phyloP scores from a whole-genome alignment of 2,329 filamentous ascomycete genomes.

The Ceratocystis huliohia region DNA sequence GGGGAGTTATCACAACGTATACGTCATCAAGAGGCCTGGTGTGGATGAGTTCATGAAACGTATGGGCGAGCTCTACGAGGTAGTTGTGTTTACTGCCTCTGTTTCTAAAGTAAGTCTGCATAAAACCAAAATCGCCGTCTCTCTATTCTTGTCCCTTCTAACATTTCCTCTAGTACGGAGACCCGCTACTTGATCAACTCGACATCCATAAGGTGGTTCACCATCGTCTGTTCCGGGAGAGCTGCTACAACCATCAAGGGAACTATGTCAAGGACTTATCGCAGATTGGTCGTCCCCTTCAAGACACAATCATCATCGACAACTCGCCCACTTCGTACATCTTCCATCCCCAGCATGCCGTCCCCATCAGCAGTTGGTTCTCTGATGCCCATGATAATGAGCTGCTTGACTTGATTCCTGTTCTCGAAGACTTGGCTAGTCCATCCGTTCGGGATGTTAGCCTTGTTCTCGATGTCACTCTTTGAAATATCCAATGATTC shows the following conservation, averaged over 20 bases:
- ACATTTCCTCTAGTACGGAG: conserved; percentile 58
- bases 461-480: conserved; percentile 85
- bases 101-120: conserved; percentile 67
- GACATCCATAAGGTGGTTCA: conserved; percentile 97
- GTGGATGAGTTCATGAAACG: conserved; percentile 99
- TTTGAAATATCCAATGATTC: conserved; percentile 35
- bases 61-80: conserved; percentile 93
- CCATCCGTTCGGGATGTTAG: conserved; percentile 88
- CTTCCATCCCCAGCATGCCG: conserved; percentile 96
- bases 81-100: conserved; percentile 96
- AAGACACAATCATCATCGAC: conserved; percentile 98
- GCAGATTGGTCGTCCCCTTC: conserved; percentile 86
- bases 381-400: conserved; percentile 99
- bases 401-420: conserved; percentile 89
- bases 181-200: conserved; percentile 87
- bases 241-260: conserved; percentile 97
- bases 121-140: neutral
- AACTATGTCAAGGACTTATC: conserved; percentile 99
- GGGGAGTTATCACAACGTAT: conserved; percentile 97
- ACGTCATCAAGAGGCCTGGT: conserved; percentile 97
- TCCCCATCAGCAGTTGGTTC: conserved; percentile 99
- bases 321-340: conserved; percentile 99
- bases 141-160: conserved; percentile 24
- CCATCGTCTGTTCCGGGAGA: conserved; percentile 91
- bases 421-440: conserved; percentile 90